A percentile compares a stretch with the other conserved stretches of the same genome.
Conservation (phyloP, 208 protist species). For the Blechomonas ayalai region DNA sequence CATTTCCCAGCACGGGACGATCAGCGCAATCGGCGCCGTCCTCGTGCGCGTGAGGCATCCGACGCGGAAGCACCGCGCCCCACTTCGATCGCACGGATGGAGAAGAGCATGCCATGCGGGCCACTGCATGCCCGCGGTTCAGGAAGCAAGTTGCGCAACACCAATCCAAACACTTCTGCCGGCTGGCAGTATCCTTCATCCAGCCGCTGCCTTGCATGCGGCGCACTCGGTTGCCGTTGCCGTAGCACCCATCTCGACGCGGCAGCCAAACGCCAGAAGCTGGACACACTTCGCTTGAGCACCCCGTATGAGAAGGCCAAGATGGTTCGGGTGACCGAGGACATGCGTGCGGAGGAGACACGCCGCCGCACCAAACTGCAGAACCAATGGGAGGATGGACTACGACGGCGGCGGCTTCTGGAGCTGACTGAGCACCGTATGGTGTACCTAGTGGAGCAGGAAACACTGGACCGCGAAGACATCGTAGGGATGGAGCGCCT, state of each 20-base stretch:
- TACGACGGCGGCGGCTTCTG: constrained; percentile 10
- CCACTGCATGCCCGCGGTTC: too few species aligned
- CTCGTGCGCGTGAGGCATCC: too few species aligned
- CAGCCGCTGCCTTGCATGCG: constrained; percentile 63
- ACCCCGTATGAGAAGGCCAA: constrained; percentile 77
- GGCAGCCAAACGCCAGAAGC: constrained; percentile 27
- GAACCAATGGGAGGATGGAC: constrained; percentile 20
- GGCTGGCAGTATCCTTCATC: constrained; percentile 67
- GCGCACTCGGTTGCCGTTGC: constrained; percentile 40
- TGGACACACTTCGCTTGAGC: constrained; percentile 55
- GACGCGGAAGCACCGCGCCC: too few species aligned
- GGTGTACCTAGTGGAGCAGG: constrained; percentile 10
- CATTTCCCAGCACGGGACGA: too few species aligned
- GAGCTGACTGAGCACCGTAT: constrained; percentile 17
- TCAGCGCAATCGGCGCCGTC: too few species aligned
- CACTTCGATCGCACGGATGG: too few species aligned
- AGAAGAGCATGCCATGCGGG: too few species aligned
- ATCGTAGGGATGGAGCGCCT: constrained; percentile 14
- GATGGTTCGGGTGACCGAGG: constrained; percentile 34
- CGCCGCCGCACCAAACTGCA: constrained; percentile 33
- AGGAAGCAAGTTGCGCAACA: constrained; percentile 3
- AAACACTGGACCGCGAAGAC: constrained; percentile 13
- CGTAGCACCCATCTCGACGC: constrained; percentile 39
- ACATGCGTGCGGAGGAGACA: constrained; percentile 36
- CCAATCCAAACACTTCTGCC: background rate